Conservation (phyloP, 441 rosid species). For the Bruguiera hainesii region DNA sequence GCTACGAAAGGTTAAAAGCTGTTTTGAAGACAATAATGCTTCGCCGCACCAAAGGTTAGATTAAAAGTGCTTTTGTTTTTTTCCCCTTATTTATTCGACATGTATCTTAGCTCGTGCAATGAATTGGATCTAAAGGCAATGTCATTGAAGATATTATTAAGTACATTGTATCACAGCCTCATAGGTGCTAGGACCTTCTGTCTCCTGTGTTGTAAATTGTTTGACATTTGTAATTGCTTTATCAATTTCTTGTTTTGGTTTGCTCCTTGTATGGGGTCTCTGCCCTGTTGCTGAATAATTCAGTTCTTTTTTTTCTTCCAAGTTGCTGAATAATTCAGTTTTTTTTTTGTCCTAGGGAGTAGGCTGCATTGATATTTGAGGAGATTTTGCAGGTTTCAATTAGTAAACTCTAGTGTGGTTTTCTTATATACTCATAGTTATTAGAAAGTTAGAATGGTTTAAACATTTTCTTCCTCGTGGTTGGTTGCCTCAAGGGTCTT, state of each 20-base stretch:
- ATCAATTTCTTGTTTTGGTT: neutral
- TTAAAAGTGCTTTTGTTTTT: constrained; percentile 1
- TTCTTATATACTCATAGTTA: neutral
- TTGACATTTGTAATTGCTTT: neutral
- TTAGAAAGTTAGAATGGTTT: neutral
- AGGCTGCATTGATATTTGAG: neutral
- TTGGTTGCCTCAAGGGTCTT: neutral
- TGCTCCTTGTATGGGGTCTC: neutral
- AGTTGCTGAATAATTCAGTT: neutral
- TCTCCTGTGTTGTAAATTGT: neutral
- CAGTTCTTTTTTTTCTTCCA: neutral
- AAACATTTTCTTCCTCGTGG: neutral
- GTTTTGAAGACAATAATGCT: constrained; percentile 85
- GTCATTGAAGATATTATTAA: constrained; percentile 8
- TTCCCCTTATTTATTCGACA: neutral
- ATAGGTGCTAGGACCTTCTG: neutral
- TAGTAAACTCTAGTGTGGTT: neutral
- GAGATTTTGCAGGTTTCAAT: neutral
- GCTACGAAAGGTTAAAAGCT: constrained; percentile 77
- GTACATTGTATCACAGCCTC: constrained; percentile 8
- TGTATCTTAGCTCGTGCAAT: neutral
- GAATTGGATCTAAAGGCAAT: constrained; percentile 15
- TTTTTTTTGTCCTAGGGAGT: neutral
- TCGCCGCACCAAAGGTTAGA: constrained; percentile 90
- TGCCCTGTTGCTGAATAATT: neutral